Evolutionary conservation across 2,329 filamentous ascomycete genomes (phyloP).

Genomic region (Leptographium wingfieldii): DNA sequence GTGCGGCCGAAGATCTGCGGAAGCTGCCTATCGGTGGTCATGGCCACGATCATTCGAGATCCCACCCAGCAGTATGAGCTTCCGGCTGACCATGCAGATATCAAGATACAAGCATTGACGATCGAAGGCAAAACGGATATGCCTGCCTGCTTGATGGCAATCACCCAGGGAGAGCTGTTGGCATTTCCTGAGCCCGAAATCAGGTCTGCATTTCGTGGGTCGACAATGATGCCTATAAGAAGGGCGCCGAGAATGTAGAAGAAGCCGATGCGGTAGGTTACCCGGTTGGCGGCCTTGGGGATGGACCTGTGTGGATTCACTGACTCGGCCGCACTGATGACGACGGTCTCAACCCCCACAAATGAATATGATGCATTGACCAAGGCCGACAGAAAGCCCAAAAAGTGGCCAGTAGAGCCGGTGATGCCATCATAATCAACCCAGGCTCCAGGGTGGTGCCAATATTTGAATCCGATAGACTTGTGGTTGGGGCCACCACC

Average conservation of each 20-base stretch:
- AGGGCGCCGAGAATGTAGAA: conserved; percentile 19
- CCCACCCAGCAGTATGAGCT: conserved; percentile 52
- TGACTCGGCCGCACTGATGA: conserved; percentile 10
- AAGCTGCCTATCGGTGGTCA: conserved; percentile 45
- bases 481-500: conserved; percentile 39
- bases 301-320: conserved; percentile 10
- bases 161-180: conserved; percentile 48
- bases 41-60: conserved; percentile 43
- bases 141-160: conserved; percentile 55
- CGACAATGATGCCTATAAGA: conserved; percentile 16
- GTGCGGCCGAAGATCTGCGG: conserved; percentile 41
- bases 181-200: conserved; percentile 20
- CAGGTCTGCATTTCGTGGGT: conserved; percentile 19
- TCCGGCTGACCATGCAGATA: conserved; percentile 54
- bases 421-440: conserved; percentile 28
- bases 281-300: conserved; percentile 11
- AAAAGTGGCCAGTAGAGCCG: conserved; percentile 38
- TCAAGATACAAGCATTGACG: conserved; percentile 64
- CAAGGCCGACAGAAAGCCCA: conserved; percentile 44
- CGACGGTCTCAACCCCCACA: conserved; percentile 44
- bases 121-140: conserved; percentile 56
- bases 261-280: conserved; percentile 19
- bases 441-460: conserved; percentile 34
- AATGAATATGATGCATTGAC: conserved; percentile 48
- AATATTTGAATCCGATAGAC: conserved; percentile 36